These are phyloP conservation scores for Sporothrix luriei DNA, from an alignment of 2,329 filamentous ascomycete genomes.

Conservation along the genomic window DNA sequence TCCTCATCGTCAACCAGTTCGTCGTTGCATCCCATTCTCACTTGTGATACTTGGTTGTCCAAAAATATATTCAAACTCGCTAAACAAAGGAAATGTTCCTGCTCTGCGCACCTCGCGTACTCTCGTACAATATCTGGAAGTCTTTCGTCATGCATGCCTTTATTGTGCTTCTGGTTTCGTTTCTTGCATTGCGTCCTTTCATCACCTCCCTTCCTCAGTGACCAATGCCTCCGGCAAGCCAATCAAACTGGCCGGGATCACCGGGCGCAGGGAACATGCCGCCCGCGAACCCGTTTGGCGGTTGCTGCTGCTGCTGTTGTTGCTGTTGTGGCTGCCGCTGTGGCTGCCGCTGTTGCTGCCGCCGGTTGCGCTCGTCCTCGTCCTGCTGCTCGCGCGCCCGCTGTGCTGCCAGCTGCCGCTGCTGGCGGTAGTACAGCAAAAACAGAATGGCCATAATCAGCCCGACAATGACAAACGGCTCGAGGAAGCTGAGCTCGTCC, in stretches of 20 bases:
- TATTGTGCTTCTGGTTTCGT: neutral
- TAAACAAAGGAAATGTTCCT: neutral
- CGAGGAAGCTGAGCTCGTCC: slow-evolving; percentile 69
- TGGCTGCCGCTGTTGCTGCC: slow-evolving; percentile 10
- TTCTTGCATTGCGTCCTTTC: neutral
- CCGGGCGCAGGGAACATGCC: slow-evolving; percentile 22
- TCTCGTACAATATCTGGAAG: neutral
- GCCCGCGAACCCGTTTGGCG: slow-evolving; percentile 5
- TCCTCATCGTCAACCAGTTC: too few relatives aligned
- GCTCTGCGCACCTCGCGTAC: neutral
- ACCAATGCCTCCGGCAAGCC: slow-evolving; percentile 15
- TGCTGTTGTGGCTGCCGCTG: slow-evolving; percentile 1
- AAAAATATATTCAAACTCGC: slow-evolving; percentile 19
- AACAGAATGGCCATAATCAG: slow-evolving; percentile 73
- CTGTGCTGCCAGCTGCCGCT: slow-evolving; percentile 56
- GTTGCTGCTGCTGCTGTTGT: neutral
- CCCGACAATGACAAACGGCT: slow-evolving; percentile 80
- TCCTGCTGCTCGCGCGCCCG: slow-evolving; percentile 2
- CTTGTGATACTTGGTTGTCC: neutral
- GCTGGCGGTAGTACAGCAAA: slow-evolving; percentile 79
- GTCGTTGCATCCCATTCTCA: neutral
- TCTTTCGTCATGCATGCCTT: neutral
- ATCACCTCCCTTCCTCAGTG: neutral
- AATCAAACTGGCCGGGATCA: slow-evolving; percentile 15
- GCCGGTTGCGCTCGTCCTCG: slow-evolving; percentile 7